Conservation (phyloP, 139 green algal genomes). For the Desmodesmus armatus region DNA sequence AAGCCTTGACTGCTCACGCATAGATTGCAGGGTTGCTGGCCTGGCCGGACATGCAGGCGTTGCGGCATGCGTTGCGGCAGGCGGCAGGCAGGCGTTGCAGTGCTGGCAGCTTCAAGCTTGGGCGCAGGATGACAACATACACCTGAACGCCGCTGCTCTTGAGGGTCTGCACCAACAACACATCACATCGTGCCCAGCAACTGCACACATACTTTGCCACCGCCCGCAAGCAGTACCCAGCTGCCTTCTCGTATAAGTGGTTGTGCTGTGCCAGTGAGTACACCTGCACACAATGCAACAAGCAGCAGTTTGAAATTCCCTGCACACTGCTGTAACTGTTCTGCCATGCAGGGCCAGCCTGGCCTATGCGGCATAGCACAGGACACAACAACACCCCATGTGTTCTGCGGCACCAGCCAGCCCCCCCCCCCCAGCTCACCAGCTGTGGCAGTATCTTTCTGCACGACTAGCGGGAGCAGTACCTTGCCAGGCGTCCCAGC, state of each 20-base stretch:
- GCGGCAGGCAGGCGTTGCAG: constrained; percentile 84
- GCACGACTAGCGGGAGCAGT: constrained; percentile 87
- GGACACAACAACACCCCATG: too few species aligned
- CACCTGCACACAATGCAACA: too few species aligned
- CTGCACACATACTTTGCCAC: constrained; percentile 87
- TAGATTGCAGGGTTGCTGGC: background rate
- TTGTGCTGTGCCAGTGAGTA: constrained; percentile 86
- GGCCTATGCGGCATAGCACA: too few species aligned
- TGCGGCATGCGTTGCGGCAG: constrained; percentile 89
- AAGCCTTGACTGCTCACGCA: background rate
- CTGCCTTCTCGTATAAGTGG: constrained; percentile 87
- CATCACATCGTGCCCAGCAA: constrained; percentile 86
- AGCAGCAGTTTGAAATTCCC: too few species aligned
- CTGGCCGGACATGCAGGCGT: constrained; percentile 55
- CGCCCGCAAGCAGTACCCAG: constrained; percentile 84
- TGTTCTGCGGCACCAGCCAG: too few species aligned
- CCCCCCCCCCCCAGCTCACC: constrained; percentile 41
- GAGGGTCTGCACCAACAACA: too few species aligned
- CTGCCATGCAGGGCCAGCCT: too few species aligned
- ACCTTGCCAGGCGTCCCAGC: constrained; percentile 83
- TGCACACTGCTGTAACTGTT: too few species aligned
- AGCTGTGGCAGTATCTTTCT: constrained; percentile 91
- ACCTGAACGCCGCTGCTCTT: constrained; percentile 83
- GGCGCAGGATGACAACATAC: constrained; percentile 84
- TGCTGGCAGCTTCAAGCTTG: constrained; percentile 92